Percentiles rank a stretch among this genome's conserved stretches.
Evolutionary conservation across 257 asterid species (phyloP).

Genomic region (Lycium barbarum): DNA sequence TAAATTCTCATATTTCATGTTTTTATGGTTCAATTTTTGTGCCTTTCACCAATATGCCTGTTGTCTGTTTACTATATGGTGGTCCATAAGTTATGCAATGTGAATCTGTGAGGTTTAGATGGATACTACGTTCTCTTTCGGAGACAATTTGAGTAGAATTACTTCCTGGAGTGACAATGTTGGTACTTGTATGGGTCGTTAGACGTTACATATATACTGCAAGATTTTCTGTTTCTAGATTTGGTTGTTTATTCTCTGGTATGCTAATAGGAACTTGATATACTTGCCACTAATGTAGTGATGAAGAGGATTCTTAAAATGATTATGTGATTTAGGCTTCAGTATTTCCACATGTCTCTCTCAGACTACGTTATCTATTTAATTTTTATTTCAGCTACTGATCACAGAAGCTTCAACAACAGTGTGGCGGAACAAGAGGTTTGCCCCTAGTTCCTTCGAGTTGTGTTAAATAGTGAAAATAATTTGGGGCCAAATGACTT

Average conservation of each 20-base stretch:
- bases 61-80: too few relatives aligned
- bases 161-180: neutral
- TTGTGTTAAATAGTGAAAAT: too few relatives aligned
- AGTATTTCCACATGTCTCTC: neutral
- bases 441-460: neutral
- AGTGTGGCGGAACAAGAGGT: constrained; percentile 82
- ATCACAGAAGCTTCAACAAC: constrained; percentile 80
- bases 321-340: too few relatives aligned
- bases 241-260: neutral
- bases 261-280: too few relatives aligned
- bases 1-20: too few relatives aligned
- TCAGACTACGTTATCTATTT: neutral
- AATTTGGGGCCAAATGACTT: neutral
- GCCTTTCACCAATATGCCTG: too few relatives aligned
- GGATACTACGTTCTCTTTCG: neutral
- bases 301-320: too few relatives aligned
- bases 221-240: neutral
- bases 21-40: too few relatives aligned
- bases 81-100: too few relatives aligned
- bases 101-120: too few relatives aligned
- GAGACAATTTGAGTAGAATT: neutral
- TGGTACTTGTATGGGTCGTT: too few relatives aligned
- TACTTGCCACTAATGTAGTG: too few relatives aligned
- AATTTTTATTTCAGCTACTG: constrained; percentile 52
- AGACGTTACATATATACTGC: neutral